Evolutionary conservation across 768 basidiomycete species (phyloP).

Genomic region (Tricholoma bakamatsutake): DNA sequence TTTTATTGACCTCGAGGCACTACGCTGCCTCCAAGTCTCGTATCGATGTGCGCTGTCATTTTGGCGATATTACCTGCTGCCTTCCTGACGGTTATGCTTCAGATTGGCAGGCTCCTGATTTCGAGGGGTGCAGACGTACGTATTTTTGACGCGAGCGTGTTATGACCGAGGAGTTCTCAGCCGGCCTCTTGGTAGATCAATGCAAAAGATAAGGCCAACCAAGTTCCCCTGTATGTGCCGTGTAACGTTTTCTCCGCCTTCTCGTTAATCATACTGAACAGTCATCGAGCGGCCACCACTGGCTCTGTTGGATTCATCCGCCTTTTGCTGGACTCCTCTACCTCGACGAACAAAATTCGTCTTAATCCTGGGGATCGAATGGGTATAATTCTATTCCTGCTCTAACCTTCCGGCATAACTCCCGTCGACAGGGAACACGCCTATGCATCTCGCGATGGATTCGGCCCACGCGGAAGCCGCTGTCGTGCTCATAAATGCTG

Average conservation of each 20-base stretch:
- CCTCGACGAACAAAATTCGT: constrained; percentile 66
- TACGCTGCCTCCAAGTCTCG: constrained; percentile 92
- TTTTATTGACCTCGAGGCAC: constrained; percentile 47
- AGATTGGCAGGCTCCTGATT: constrained; percentile 88
- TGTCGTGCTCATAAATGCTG: constrained; percentile 87
- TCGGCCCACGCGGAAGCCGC: constrained; percentile 91
- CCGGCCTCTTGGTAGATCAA: constrained; percentile 66
- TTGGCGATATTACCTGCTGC: constrained; percentile 17
- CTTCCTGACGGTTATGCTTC: constrained; percentile 24
- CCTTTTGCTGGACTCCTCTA: constrained; percentile 81
- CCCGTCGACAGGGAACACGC: constrained; percentile 72
- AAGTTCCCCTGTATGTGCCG: constrained; percentile 71
- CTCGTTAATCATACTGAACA: constrained; percentile 26
- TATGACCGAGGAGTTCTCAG: constrained; percentile 26
- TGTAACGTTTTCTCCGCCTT: constrained; percentile 14
- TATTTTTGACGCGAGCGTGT: constrained; percentile 25
- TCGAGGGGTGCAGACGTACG: constrained; percentile 87
- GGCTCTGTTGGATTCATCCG: constrained; percentile 87
- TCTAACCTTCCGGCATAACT: constrained; percentile 6
- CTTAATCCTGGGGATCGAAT: constrained; percentile 83
- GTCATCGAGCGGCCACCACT: constrained; percentile 94
- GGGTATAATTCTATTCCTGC: constrained; percentile 35
- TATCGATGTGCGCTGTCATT: constrained; percentile 55
- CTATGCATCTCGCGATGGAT: constrained; percentile 96
- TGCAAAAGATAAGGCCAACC: constrained; percentile 88